Base-by-base conservation (phyloP, 139 green algal genomes). In the Coelastrella sp. region DNA sequence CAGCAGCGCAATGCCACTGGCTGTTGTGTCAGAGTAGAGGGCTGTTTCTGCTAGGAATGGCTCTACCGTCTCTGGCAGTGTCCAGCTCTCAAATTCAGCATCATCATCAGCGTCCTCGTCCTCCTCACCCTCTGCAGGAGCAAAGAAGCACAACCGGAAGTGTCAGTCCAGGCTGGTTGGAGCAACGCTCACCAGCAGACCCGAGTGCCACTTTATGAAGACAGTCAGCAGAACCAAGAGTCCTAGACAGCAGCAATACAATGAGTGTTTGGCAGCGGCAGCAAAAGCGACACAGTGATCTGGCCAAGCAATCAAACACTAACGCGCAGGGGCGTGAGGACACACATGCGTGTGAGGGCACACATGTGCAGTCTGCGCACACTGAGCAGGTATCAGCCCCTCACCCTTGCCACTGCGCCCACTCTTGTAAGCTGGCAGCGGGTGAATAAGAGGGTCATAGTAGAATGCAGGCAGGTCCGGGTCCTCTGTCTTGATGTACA, bases 401-500 rank as follows among this genome's bases (percentile, higher is more conserved):
- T 86, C 16, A 86, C 80, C 80, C 81, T 87, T 77, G 64, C 64
- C 81, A 3, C 87, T 74, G 14, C 57, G 80, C 3, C 93, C 92
- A 5, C 92, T 94, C 73, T 93, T 95, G 96, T 99, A 99, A 7
- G 94, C 94, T 17, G 98, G 94, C 90, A 99, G 99, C 85, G 98
- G 98, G 94, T 99, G 98, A 89, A 99, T 98, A 74, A 99, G 96
- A 2, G 98, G 98, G 95, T 99, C 98, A 92, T 98, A 99, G 94
- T 99, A 99, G 95, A 98, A 99, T 68, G 98, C 98, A 3, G 98
- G 98, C 88, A 99, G 95, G 94, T 99, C 98, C 5, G 98, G 98
- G 92, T 99, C 98, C 92, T 99, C 98, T 13, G 95, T 96, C 95
- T 99, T 99, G 94, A 99, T 99, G 96, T 99, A 99, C 97, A 99